These are phyloP conservation scores for Fusarium miscanthi DNA, from an alignment of 2,329 filamentous ascomycete species.

Conservation along the genomic window DNA sequence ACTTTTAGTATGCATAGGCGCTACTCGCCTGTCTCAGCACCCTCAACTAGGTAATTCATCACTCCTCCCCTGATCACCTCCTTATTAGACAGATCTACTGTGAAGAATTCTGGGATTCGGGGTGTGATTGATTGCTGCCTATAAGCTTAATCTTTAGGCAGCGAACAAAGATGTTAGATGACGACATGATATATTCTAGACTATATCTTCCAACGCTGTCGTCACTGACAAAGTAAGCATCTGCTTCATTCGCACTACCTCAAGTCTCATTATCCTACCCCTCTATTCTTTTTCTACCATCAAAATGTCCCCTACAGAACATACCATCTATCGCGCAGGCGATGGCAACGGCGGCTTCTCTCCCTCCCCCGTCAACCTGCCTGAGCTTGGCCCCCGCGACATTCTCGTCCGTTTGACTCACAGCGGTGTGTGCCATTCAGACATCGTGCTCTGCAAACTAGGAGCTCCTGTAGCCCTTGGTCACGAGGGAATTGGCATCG, in stretches of 20 bases:
- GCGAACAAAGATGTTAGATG: too few species aligned
- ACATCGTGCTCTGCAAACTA: not conserved
- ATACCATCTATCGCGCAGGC: conserved; percentile 1
- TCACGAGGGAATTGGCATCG: not conserved
- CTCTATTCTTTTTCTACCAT: rapidly evolving
- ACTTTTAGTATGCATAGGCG: too few species aligned
- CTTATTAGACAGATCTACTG: too few species aligned
- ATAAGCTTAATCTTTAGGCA: too few species aligned
- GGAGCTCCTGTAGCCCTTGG: conserved; percentile 8
- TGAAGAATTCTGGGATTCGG: too few species aligned
- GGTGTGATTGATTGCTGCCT: too few species aligned
- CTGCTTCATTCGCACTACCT: rapidly evolving
- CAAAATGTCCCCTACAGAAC: not conserved
- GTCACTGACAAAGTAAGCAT: not conserved
- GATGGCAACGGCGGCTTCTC: not conserved
- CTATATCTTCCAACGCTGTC: not conserved
- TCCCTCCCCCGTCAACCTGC: not conserved
- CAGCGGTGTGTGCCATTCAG: conserved; percentile 9
- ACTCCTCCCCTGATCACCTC: too few species aligned
- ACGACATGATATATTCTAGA: too few species aligned
- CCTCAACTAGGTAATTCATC: too few species aligned
- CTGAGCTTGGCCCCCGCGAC: not conserved
- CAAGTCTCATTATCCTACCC: rapidly evolving
- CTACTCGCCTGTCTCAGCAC: too few species aligned
- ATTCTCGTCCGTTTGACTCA: conserved; percentile 7